Evolutionary conservation across 2,329 filamentous ascomycete species (phyloP), one percentile per base, ranked within the genome.

Genomic region (Grosmannia huntii): DNA sequence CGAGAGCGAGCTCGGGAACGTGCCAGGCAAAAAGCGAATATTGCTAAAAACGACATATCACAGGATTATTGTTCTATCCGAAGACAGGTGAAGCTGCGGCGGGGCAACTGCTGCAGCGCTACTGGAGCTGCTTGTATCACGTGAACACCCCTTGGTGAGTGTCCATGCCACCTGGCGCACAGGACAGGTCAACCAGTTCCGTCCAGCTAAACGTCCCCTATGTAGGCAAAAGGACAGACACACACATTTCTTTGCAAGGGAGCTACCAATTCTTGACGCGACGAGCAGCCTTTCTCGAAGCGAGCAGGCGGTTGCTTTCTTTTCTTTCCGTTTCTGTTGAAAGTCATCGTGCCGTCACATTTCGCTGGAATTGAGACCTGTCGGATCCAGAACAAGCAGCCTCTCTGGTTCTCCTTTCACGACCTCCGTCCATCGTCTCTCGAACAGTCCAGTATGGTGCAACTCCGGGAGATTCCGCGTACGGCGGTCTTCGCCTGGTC

Each of bases 401-500:
- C n/a, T n/a, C n/a, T n/a, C n/a, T n/a, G n/a, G 14, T 31, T 41
- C 27, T 3, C 14, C 23, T 48, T 46, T 33, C 19, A 23, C n/a
- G 10, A 19, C 21, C n/a, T 51, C 25, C 38, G 14, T 21, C 56
- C 1, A 12, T 12, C 14, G 11, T 46, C n/a, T 44, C n/a, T 41
- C 57, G 33, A 27, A 2, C 21, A 19, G 16, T 19, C 27, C 52
- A 57, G 16, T 72, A 99, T 99, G 94, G 92, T 96, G 74, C 89
- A 90, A 76, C 80, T 97, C 73, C 85, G 92, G 79, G 91, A 97
- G 78, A 95, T 99, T 69, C 89, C 90, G 71, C 85, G 94, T 75
- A 99, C 94, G 68, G 94, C 92, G 72, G 88, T 92, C 68, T 99
- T 99, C 73, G 90, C 94, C 69, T 99, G 94, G 92, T 96, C 90